Evolutionary conservation across 73 alveolate species (phyloP), one percentile per base, ranked within the genome.

Genomic region (Paramecium octaurelia): DNA sequence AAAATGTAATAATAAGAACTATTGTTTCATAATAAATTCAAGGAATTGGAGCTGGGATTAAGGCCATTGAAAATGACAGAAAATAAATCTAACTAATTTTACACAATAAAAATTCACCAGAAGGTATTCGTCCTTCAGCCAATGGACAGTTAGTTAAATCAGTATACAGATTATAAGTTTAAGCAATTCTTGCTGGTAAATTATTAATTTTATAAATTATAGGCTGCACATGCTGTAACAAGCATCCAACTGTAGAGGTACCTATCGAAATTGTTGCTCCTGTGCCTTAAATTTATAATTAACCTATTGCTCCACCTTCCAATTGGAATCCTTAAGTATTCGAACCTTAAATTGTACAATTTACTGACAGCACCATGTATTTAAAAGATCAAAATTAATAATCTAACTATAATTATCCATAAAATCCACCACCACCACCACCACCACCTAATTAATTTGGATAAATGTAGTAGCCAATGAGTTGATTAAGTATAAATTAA

Each of bases 291-390:
- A 14, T 31, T 14, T 89, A 89, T 46, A 83, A 83, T 16, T 40
- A 44, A 29, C 46, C 58, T 4, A 36, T 40, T 35, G 31, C 27
- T 14, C 29, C n/a, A 34, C 94, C 94, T 16, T 42, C 92, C 0
- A 71, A 89, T 73, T 89, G 94, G 94, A 89, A 71, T 70, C 94
- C 94, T 14, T 71, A 89, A 89, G 94, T 89, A 20, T 89, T 89
- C 76, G 35, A 80, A 48, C 91, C 91, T 18, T 80, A 80, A 80
- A 31, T 80, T 34, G 91, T 80, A 42, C 38, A 42, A 80, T 80
- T 80, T 20, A 80, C 70, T 10, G 70, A 80, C 11, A 44, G 57
- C 8, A 43, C 46, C 29, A 6, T 80, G 23, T 80, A 80, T 46
- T 29, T 24, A 4, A 80, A 80, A 46, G 43, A 42, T 44, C 54